Base-by-base conservation (phyloP, 164 flowering plant species). In the Vitis labrusca region DNA sequence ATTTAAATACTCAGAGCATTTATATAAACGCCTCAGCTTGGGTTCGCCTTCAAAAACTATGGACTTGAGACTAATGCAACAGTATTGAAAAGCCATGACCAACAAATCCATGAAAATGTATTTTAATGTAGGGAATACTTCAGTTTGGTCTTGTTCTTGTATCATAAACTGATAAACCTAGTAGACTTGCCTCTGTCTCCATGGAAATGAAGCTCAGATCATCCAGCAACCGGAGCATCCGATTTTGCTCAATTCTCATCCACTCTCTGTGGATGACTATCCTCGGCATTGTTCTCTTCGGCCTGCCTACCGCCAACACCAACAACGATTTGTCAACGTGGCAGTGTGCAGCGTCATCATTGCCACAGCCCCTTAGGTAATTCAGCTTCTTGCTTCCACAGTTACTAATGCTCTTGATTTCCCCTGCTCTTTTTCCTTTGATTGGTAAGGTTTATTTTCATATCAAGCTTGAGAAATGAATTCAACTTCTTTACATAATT, bases 221-320 rank as follows among this genome's bases (percentile, higher is more conserved):
- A 7, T 15, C 51, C 10, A 14, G 64, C 71, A 14, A 10, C 64
- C 50, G 17, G 1, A 50, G 61, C 59, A 53, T 70, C 32, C 30
- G 60, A 10, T 50, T 70, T 50, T 3, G 66, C 52, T 54, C 50
- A 9, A 70, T 70, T 53, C 10, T 70, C 52, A 47, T 70, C 66
- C 65, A 70, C 60, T 70, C 66, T 47, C 52, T 70, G 7, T 70
- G 65, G 72, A 70, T 70, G 14, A 61, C 72, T 12, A 8, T 32
- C 52, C 32, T 19, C 7, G 72, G 72, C 66, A 12, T 70, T 9
- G 10, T 59, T 2, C 56, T 59, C 17, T 59, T 61, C 60, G 61
- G 60, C 49, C 59, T 53, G 5, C 66, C 61, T 66, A 61, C 66
- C 10, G 72, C 72, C 32, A 70, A 70, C 37, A 62, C 72, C 10